phyloP scores from a whole-genome alignment of 805 yeast species.

The Grigorovia transvaalensis region DNA sequence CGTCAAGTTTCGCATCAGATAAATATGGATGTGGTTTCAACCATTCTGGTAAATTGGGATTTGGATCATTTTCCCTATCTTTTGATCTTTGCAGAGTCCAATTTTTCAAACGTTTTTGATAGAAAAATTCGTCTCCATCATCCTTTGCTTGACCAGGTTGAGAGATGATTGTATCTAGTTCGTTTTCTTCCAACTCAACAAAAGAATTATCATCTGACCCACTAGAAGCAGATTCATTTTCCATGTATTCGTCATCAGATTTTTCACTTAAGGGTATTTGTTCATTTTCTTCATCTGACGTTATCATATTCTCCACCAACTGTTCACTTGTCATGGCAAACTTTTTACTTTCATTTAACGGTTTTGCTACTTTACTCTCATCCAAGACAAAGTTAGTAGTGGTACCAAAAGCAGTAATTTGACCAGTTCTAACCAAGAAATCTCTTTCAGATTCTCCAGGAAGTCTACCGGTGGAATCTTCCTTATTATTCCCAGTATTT shows the following conservation, averaged over 20 bases:
- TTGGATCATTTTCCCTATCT: conserved; percentile 22
- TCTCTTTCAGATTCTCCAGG: conserved; percentile 76
- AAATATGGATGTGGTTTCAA: conserved; percentile 62
- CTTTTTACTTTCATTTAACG: background rate
- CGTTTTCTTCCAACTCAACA: conserved; percentile 8
- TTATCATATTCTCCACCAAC: conserved; percentile 13
- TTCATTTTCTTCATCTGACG: conserved; percentile 14
- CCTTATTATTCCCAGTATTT: conserved; percentile 5
- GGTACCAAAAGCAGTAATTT: conserved; percentile 86
- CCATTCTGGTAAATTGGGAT: conserved; percentile 45
- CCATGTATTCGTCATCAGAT: conserved; percentile 14
- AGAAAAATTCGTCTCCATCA: conserved; percentile 70
- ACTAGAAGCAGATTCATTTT: conserved; percentile 14
- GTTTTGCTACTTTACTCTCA: background rate
- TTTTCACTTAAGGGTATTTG: conserved; percentile 16
- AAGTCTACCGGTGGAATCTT: conserved; percentile 30
- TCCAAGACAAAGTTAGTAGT: conserved; percentile 40
- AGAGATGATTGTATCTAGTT: conserved; percentile 10
- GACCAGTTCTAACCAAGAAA: conserved; percentile 76
- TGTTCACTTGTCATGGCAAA: conserved; percentile 15
- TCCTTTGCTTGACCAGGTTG: conserved; percentile 35
- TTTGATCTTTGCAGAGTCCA: conserved; percentile 51
- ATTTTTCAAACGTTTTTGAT: conserved; percentile 44
- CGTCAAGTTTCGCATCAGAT: conserved; percentile 66
- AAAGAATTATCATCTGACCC: conserved; percentile 8